Percentiles rank a stretch among this genome's conserved stretches.
These are phyloP conservation scores for Pharus latifolius DNA, from an alignment of 176 grass and related monocot species.

Conservation along the genomic window DNA sequence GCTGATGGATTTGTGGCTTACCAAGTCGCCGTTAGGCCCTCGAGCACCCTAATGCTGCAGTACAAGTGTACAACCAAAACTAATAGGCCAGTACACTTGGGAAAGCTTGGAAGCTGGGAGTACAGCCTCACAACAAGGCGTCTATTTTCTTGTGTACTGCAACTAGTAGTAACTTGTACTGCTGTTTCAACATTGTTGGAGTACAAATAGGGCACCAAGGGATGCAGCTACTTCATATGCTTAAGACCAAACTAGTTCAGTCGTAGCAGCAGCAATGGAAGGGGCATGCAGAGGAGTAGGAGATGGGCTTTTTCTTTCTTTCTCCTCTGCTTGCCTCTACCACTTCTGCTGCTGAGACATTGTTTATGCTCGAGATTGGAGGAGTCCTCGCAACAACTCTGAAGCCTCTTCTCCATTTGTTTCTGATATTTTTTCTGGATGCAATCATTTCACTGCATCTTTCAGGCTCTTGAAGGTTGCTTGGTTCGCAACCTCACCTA, in stretches of 20 bases:
- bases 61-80: slow-evolving; percentile 27
- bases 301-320: background rate
- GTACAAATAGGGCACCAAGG: slow-evolving; percentile 25
- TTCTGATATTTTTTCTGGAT: background rate
- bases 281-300: slow-evolving; percentile 95
- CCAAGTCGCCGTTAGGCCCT: background rate
- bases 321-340: slow-evolving; percentile 67
- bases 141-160: slow-evolving; percentile 29
- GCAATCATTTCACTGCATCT: background rate
- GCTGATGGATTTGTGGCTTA: background rate
- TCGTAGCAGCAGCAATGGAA: slow-evolving; percentile 62
- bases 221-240: background rate
- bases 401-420: too few relatives aligned
- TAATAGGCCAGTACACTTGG: slow-evolving; percentile 11
- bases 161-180: slow-evolving; percentile 20
- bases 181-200: background rate
- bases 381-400: background rate
- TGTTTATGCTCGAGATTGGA: background rate
- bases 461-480: too few relatives aligned
- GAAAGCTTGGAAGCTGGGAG: background rate
- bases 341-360: slow-evolving; percentile 47
- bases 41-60: background rate
- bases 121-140: background rate
- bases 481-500: too few relatives aligned
- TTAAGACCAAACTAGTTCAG: too few relatives aligned